Evolutionary conservation across 768 basidiomycete species (phyloP).

Genomic region (Zangia roseola): DNA sequence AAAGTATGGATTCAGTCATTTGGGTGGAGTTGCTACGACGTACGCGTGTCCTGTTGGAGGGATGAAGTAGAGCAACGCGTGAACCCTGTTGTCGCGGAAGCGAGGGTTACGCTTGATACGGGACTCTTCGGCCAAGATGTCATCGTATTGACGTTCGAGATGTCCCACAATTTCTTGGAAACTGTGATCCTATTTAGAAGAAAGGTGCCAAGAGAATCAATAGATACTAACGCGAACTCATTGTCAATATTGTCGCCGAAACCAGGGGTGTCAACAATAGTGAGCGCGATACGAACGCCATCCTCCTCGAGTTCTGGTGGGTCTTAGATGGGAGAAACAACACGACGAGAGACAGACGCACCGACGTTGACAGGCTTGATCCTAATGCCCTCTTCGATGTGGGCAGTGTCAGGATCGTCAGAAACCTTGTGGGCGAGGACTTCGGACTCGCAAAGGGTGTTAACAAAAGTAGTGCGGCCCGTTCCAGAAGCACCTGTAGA

Average conservation of each 20-base stretch:
- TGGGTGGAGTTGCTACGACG: slow-evolving; percentile 31
- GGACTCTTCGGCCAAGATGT: slow-evolving; percentile 97
- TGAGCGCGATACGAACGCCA: slow-evolving; percentile 95
- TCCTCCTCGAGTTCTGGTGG: slow-evolving; percentile 92
- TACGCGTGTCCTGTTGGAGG: slow-evolving; percentile 97
- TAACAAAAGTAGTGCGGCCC: slow-evolving; percentile 97
- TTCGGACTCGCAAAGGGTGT: slow-evolving; percentile 97
- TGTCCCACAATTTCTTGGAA: slow-evolving; percentile 97
- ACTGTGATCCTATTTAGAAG: slow-evolving; percentile 39
- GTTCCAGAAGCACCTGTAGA: slow-evolving; percentile 92
- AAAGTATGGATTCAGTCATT: not conserved
- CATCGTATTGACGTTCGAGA: slow-evolving; percentile 98
- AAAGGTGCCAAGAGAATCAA: slow-evolving; percentile 3
- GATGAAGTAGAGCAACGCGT: slow-evolving; percentile 97
- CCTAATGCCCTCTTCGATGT: slow-evolving; percentile 90
- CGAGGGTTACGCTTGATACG: slow-evolving; percentile 99
- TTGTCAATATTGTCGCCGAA: slow-evolving; percentile 99
- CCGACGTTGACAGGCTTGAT: slow-evolving; percentile 96
- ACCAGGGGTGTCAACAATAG: slow-evolving; percentile 97
- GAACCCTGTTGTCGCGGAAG: slow-evolving; percentile 97
- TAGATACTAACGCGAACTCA: slow-evolving; percentile 82
- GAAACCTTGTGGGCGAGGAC: slow-evolving; percentile 86
- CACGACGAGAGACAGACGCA: slow-evolving; percentile 27
- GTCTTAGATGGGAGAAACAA: not conserved
- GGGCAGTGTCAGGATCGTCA: slow-evolving; percentile 83